phyloP scores from a whole-genome alignment of 148 eudicot species.

The Rhododendron molle region DNA sequence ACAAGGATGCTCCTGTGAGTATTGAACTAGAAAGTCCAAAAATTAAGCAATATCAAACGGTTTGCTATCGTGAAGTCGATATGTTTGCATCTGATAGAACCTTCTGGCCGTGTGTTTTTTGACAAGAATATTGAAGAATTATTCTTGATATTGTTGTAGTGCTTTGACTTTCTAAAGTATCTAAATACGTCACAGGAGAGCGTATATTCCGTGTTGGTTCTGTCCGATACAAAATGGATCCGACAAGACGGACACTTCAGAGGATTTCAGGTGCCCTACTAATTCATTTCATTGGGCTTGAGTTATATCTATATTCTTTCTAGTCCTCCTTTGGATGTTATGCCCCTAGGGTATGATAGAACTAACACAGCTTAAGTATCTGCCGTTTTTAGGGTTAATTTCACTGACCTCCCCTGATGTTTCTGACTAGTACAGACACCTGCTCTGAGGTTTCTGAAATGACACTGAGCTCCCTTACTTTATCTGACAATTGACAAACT shows the following conservation, averaged over 20 bases:
- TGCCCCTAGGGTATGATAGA: background rate
- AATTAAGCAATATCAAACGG: background rate
- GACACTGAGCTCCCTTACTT: background rate
- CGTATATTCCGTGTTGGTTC: constrained; percentile 77
- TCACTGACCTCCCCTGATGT: background rate
- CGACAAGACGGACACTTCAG: constrained; percentile 69
- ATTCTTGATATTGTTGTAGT: background rate
- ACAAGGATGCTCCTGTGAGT: background rate
- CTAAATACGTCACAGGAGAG: constrained; percentile 50
- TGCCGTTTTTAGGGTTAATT: background rate
- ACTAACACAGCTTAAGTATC: background rate
- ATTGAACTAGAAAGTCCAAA: no score
- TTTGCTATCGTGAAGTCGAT: background rate
- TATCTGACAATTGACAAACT: background rate
- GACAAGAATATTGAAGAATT: background rate
- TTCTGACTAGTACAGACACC: background rate
- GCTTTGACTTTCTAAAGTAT: constrained; percentile 5
- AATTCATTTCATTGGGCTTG: constrained; percentile 1
- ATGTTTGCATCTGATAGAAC: background rate
- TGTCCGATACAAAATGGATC: constrained; percentile 79
- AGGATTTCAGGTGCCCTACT: constrained; percentile 58
- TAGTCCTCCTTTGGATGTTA: background rate
- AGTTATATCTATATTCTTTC: background rate
- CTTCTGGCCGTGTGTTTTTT: constrained; percentile 1
- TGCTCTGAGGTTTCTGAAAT: background rate